A percentile compares a stretch with the other conserved stretches of the same genome.
phyloP scores from a whole-genome alignment of 2,329 filamentous ascomycete species.

The Penicillium sp. region DNA sequence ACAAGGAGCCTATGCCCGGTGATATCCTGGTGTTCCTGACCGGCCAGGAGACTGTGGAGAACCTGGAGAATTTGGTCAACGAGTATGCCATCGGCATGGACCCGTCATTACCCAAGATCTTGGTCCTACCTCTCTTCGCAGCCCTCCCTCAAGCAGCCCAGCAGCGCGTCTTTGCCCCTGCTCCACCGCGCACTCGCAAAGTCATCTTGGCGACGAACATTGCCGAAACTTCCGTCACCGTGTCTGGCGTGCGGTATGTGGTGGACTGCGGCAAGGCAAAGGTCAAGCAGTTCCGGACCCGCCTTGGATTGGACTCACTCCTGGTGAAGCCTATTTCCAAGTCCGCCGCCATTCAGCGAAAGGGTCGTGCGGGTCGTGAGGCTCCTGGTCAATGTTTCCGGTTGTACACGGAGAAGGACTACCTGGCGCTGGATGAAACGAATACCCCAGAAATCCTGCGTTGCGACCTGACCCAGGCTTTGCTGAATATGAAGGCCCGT shows the following conservation, averaged over 20 bases:
- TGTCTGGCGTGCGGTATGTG: constrained; percentile 88
- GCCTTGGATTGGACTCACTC: constrained; percentile 85
- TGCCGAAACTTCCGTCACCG: constrained; percentile 96
- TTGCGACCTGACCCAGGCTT: constrained; percentile 81
- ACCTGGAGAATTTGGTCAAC: constrained; percentile 76
- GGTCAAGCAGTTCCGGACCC: constrained; percentile 84
- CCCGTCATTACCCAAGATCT: constrained; percentile 69
- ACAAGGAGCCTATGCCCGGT: constrained; percentile 85
- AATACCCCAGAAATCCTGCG: constrained; percentile 88
- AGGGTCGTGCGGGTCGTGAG: constrained; percentile 91
- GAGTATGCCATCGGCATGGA: constrained; percentile 75
- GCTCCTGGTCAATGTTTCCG: constrained; percentile 86
- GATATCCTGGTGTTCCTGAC: constrained; percentile 92
- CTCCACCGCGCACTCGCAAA: constrained; percentile 76
- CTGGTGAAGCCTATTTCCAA: constrained; percentile 89
- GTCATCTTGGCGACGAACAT: constrained; percentile 95
- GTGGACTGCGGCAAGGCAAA: constrained; percentile 94
- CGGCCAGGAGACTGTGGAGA: constrained; percentile 90
- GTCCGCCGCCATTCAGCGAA: constrained; percentile 88
- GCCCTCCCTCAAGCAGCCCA: constrained; percentile 86
- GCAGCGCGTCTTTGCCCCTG: constrained; percentile 79
- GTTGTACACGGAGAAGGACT: constrained; percentile 81
- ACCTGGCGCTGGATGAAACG: constrained; percentile 68
- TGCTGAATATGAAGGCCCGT: constrained; percentile 91
- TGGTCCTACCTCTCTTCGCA: constrained; percentile 82